phyloP scores from a whole-genome alignment of 768 basidiomycete species.

The Podaxis pistillaris region DNA sequence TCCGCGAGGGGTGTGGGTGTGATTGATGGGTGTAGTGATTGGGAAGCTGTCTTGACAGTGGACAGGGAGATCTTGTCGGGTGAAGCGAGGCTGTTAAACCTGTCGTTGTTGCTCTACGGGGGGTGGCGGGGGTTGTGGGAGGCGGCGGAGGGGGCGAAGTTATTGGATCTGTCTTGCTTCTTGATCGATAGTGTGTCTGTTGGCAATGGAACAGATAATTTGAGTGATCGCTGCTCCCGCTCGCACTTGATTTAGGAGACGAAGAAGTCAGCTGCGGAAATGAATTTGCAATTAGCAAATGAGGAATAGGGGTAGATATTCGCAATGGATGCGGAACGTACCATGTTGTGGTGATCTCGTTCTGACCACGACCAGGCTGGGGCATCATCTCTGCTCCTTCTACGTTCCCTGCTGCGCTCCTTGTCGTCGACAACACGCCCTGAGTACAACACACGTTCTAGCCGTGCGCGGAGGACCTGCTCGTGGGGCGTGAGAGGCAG shows the following conservation, averaged over 20 bases:
- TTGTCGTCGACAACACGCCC: conserved; percentile 3
- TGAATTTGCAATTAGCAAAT: background rate
- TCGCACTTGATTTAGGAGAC: conserved; percentile 10
- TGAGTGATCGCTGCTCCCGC: conserved; percentile 12
- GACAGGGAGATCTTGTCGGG: background rate
- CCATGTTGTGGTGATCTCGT: background rate
- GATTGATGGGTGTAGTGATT: background rate
- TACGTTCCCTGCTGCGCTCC: conserved; percentile 6
- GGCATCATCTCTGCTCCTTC: background rate
- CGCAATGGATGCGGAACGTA: background rate
- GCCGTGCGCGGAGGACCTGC: conserved; percentile 18
- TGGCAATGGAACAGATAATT: conserved; percentile 6
- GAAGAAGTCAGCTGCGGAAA: background rate
- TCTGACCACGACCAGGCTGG: conserved; percentile 9
- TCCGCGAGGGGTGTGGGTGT: background rate
- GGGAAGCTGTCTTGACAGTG: background rate
- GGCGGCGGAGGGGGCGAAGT: background rate
- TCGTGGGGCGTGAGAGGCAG: conserved; percentile 15
- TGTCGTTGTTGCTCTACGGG: background rate
- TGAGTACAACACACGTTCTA: conserved; percentile 17
- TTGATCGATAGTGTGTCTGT: background rate
- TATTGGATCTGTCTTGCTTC: conserved; percentile 11
- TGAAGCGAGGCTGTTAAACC: background rate
- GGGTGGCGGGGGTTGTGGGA: background rate
- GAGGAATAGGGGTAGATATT: background rate